These are phyloP conservation scores for Cichorium intybus DNA, from an alignment of 140 eudicot genomes.

Conservation along the genomic window DNA sequence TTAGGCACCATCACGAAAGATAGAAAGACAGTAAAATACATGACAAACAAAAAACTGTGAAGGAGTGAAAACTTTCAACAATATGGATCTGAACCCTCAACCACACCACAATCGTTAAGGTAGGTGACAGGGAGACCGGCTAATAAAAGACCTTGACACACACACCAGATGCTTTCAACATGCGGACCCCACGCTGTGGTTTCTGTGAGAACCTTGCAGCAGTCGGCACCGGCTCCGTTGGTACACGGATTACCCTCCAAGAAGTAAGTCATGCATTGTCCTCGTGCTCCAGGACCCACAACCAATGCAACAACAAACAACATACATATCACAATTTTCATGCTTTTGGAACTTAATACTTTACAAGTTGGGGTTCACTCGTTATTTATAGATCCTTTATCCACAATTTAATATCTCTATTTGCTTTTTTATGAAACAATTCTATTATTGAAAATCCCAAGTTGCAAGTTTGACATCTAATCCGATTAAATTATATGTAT, in stretches of 20 bases:
- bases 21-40: too few relatives aligned
- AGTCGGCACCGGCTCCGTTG: neutral
- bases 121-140: neutral
- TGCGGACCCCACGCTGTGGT: neutral
- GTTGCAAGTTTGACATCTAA: neutral
- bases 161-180: conserved; percentile 9
- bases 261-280: conserved; percentile 16
- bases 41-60: too few relatives aligned
- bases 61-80: neutral
- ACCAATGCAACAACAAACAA: conserved; percentile 5
- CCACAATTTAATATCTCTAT: neutral
- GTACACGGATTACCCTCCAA: neutral
- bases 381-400: neutral
- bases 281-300: conserved; percentile 8
- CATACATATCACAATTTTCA: conserved; percentile 2
- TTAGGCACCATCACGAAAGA: too few relatives aligned
- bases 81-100: neutral
- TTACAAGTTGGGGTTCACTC: neutral
- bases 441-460: neutral
- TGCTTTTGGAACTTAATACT: neutral
- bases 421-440: neutral
- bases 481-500: neutral
- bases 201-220: conserved; percentile 4
- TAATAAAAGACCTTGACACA: neutral
- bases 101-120: conserved; percentile 17